Base-by-base conservation (phyloP, 208 protist genomes). In the Acanthamoeba culbertsoni region DNA sequence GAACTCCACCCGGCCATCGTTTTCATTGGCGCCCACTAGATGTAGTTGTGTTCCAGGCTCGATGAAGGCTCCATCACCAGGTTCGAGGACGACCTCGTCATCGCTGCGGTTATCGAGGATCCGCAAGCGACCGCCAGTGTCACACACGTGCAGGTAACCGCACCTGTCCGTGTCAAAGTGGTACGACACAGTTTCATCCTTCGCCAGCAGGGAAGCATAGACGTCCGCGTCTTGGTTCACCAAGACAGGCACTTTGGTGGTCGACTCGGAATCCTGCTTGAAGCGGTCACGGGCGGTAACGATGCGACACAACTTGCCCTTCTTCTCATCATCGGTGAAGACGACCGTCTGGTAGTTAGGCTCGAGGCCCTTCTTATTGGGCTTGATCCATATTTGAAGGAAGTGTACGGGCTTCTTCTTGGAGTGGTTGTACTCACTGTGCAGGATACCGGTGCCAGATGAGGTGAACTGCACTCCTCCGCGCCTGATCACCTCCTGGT, bases 401-500 rank as follows among this genome's bases (percentile, higher is more conserved):
- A 95, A 95, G 35, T 94, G 59, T 12, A 95, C 43, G 5, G 65
- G 57, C 43, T 75, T 33, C 12, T 5, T 57, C n/a, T 2, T 37
- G 18, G 86, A 68, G 55, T 71, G 35, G 71, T 95, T 95, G 63
- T 77, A 94, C 62, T 95, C 94, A 40, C 75, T 93, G 91, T 95
- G 94, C 42, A 45, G n/a, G 71, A 95, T 91, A 28, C 95, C 95
- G 20, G 35, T 93, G 28, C 95, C 95, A 40, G 95, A 71, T 40
- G 63, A 92, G 12, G 94, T 96, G 93, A 96, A 96, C 79, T 96
- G 95, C 0, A 96, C 84, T 20, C 46, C 46, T 10, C 95, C 94
- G 20, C 94, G 45, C 28, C 59, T 35, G 37, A 96, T 88, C n/a
- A 82, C 62, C 59, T 96, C 93, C 55, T 65, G 4, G 33, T 82